phyloP scores from a whole-genome alignment of 208 protist species.

The Naegleria fowleri region DNA sequence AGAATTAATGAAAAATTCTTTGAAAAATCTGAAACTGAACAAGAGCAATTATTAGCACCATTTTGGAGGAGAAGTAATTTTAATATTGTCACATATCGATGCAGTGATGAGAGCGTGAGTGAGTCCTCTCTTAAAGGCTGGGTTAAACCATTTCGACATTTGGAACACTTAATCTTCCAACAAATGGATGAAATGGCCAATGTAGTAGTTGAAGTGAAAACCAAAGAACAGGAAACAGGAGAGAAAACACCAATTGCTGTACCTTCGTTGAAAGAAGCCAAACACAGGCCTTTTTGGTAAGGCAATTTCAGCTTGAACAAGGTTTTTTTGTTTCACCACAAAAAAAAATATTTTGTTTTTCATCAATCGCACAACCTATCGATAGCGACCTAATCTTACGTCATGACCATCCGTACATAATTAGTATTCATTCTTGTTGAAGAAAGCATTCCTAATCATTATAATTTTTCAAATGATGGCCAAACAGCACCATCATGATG shows the following conservation, averaged over 20 bases:
- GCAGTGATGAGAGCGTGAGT: not conserved
- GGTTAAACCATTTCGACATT: not conserved
- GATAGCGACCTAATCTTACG: too few relatives aligned
- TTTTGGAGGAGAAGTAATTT: not conserved
- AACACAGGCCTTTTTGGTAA: not conserved
- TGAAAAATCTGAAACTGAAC: not conserved
- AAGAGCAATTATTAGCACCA: not conserved
- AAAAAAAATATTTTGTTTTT: too few relatives aligned
- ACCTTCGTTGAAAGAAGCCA: not conserved
- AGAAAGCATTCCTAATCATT: too few relatives aligned
- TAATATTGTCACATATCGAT: conserved; percentile 10
- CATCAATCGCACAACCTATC: too few relatives aligned
- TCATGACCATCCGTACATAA: too few relatives aligned
- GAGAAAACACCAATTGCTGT: not conserved
- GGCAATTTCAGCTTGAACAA: not conserved
- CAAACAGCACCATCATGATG: too few relatives aligned
- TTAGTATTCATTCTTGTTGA: too few relatives aligned
- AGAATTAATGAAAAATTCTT: not conserved
- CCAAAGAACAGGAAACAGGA: not conserved
- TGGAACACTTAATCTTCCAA: not conserved
- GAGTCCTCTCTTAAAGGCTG: not conserved
- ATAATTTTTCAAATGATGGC: too few relatives aligned
- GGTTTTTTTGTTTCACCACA: too few relatives aligned
- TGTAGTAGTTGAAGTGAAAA: not conserved
- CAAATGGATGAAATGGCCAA: conserved; percentile 15